phyloP scores from a whole-genome alignment of 495 filamentous ascomycete genomes.

The Penicillium silybi region DNA sequence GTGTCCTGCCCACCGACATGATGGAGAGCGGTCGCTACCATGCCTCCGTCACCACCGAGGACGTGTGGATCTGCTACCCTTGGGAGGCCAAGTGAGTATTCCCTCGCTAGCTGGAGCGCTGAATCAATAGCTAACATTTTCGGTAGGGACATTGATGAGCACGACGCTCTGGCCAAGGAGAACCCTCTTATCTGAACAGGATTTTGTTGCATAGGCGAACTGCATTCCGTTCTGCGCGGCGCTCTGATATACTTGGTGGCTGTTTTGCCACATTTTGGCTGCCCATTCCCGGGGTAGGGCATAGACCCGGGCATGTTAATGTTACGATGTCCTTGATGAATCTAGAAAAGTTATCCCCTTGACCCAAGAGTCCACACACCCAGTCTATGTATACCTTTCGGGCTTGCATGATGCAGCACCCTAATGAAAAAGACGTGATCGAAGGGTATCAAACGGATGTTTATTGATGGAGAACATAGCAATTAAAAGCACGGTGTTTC shows the following conservation, averaged over 20 bases:
- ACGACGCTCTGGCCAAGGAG: constrained; percentile 67
- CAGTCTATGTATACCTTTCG: neutral
- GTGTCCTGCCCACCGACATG: constrained; percentile 76
- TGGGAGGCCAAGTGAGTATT: constrained; percentile 81
- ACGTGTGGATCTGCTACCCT: constrained; percentile 99
- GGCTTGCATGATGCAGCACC: neutral
- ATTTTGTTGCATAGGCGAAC: constrained; percentile 17
- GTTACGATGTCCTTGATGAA: constrained; percentile 34
- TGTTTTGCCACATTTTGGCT: constrained; percentile 9
- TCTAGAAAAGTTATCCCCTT: constrained; percentile 22
- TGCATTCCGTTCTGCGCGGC: constrained; percentile 21
- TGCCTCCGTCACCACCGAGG: constrained; percentile 79
- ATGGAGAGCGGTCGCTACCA: constrained; percentile 71
- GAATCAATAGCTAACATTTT: constrained; percentile 7
- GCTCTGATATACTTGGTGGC: constrained; percentile 15
- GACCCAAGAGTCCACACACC: neutral
- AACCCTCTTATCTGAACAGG: constrained; percentile 36
- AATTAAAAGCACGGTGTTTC: constrained; percentile 12
- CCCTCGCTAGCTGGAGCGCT: neutral
- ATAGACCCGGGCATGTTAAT: constrained; percentile 14
- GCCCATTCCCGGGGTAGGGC: constrained; percentile 8
- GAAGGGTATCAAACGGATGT: constrained; percentile 23
- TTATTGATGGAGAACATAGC: constrained; percentile 19
- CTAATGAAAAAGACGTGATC: neutral
- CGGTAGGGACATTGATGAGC: constrained; percentile 81